Percentiles rank a stretch among this genome's conserved stretches.
Conservation (phyloP, 805 yeast genomes). For the Candida montana region DNA sequence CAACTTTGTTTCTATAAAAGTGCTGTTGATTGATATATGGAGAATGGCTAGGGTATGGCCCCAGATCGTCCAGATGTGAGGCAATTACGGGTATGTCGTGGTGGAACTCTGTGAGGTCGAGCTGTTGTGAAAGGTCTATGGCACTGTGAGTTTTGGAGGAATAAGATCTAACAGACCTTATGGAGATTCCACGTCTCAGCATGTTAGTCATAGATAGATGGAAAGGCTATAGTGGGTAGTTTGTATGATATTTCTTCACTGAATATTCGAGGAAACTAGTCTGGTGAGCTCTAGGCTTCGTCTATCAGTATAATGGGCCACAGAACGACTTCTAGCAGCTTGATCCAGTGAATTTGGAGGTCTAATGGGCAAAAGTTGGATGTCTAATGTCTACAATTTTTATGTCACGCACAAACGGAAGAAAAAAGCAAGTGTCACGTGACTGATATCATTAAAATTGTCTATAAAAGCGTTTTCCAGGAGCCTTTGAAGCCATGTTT, state of each 20-base stretch:
- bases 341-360: too few species aligned
- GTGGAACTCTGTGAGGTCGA: constrained; percentile 33
- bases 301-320: too few species aligned
- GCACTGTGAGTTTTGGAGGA: neutral
- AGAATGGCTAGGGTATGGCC: constrained; percentile 37
- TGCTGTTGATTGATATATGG: constrained; percentile 60
- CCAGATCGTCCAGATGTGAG: constrained; percentile 30
- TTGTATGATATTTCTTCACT: too few species aligned
- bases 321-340: too few species aligned
- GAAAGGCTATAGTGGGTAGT: neutral
- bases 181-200: neutral
- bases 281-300: too few species aligned
- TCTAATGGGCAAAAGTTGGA: too few species aligned
- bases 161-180: neutral
- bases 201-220: neutral
- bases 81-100: constrained; percentile 29
- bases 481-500: constrained; percentile 20
- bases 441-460: constrained; percentile 1
- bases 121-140: constrained; percentile 16
- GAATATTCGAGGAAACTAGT: too few species aligned
- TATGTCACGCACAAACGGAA: neutral
- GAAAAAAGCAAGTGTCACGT: too few species aligned
- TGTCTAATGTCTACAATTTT: too few species aligned
- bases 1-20: constrained; percentile 75
- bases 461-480: constrained; percentile 17